Evolutionary conservation across 495 filamentous ascomycete species (phyloP).

Genomic region (Cryomyces antarcticus): DNA sequence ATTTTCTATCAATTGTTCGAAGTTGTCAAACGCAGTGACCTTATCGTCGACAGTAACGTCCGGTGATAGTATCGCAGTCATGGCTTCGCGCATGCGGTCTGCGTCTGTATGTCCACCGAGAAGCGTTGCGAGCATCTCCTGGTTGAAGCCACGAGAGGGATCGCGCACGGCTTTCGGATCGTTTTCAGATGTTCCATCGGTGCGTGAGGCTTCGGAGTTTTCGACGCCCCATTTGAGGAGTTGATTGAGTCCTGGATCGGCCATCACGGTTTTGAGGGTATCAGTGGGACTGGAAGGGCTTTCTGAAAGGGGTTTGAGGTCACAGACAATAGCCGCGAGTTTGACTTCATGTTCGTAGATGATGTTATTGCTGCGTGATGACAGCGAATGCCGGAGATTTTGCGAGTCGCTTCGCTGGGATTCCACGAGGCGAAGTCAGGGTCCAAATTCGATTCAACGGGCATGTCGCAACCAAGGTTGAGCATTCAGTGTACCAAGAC

Average conservation of each 20-base stretch:
- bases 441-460: no score
- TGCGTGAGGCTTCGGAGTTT: conserved; percentile 34
- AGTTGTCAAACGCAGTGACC: conserved; percentile 82
- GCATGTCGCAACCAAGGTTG: no score
- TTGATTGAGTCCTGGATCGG: conserved; percentile 42
- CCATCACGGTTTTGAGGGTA: conserved; percentile 13
- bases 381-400: no score
- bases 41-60: conserved; percentile 55
- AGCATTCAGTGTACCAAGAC: no score
- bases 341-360: no score
- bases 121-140: conserved; percentile 47
- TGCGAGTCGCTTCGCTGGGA: no score
- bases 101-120: conserved; percentile 72
- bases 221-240: conserved; percentile 92
- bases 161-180: conserved; percentile 20
- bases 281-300: not conserved
- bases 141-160: conserved; percentile 31
- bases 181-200: conserved; percentile 14
- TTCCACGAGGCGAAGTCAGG: no score
- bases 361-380: no score
- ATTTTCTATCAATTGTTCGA: conserved; percentile 76
- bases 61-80: conserved; percentile 45
- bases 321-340: no score
- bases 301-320: no score
- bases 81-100: conserved; percentile 68